Conservation (phyloP, 805 yeast species). For the Wickerhamiella sorbophila region DNA sequence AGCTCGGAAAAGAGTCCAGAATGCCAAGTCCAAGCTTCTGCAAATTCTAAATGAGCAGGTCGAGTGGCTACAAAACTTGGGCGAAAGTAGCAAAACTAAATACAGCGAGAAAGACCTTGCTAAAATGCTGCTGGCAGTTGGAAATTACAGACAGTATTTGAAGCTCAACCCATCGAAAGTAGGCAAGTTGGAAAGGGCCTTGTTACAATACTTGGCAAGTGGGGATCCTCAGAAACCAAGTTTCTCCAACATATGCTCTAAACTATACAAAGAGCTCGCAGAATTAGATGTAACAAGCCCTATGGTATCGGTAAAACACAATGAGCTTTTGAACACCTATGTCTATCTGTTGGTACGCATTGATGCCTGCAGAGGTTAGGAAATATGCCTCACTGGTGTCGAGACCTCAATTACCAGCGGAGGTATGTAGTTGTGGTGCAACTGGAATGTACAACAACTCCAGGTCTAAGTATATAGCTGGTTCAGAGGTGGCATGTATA, state of each 20-base stretch:
- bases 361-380: not conserved
- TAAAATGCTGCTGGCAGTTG: conserved; percentile 2
- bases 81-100: not conserved
- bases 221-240: not conserved
- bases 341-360: conserved; percentile 2
- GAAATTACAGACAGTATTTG: conserved; percentile 2
- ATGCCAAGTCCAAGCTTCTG: not conserved
- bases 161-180: not conserved
- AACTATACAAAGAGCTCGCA: not conserved
- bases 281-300: not conserved
- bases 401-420: too few relatives aligned
- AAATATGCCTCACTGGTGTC: too few relatives aligned
- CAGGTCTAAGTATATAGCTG: too few relatives aligned
- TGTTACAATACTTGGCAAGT: conserved; percentile 4
- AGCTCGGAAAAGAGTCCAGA: not conserved
- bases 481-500: too few relatives aligned
- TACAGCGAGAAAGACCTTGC: conserved; percentile 1
- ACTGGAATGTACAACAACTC: conserved; percentile 33
- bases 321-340: conserved; percentile 3
- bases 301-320: not conserved
- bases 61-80: not conserved
- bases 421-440: too few relatives aligned
- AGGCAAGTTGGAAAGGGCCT: not conserved
- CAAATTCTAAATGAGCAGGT: not conserved
- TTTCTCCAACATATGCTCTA: not conserved